Base-by-base conservation (phyloP, 2,329 filamentous ascomycete genomes). In the Lojkania enalia region DNA sequence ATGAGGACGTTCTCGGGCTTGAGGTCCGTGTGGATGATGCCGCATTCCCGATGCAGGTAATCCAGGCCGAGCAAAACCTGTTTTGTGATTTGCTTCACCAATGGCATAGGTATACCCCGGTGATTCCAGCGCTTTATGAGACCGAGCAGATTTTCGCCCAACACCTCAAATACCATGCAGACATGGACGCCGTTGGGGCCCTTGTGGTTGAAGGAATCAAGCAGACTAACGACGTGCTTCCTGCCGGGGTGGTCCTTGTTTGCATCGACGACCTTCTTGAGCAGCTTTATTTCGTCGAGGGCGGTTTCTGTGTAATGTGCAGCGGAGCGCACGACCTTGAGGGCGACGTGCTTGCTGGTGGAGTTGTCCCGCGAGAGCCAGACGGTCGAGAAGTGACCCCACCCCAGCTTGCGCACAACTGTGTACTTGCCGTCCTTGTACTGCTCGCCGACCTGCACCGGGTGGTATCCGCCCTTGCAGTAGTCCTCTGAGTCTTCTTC, bases 401-500 rank as follows among this genome's bases (percentile, higher is more conserved):
- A 97, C 58, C 92, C 92, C 41, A 97, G 80, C 77, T 97, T 97
- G 74, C 91, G 87, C 71, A 97, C 88, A 46, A 97, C 85, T 13
- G 91, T 94, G 74, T 99, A 99, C 75, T 89, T 92, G 59, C 90
- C 91, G 70, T 97, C 90, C 71, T 97, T 97, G 81, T 96, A 97
- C 66, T 90, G 87, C 75, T 99, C 94, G 61, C 94, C 94, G 49
- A 97, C 87, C 61, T 84, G 81, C 38, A 99, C 94, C 2, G 94
- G 94, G 68, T 99, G 94, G 72, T 97, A 99, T 49, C 94, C 94
- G 64, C 94, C 94, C 75, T 97, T 97, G 82, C 92, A 96, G 77
- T 99, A 99, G 73, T 99, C 94, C 74, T 97, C 92, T 36, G 90
- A 96, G 73, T 99, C 94, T 74, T 99, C 94, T 75, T 99, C 94